A percentile compares a stretch with the other conserved stretches of the same genome.
These are phyloP conservation scores for Fraxinus dipetala DNA, from an alignment of 305 asterid genomes.

Conservation along the genomic window DNA sequence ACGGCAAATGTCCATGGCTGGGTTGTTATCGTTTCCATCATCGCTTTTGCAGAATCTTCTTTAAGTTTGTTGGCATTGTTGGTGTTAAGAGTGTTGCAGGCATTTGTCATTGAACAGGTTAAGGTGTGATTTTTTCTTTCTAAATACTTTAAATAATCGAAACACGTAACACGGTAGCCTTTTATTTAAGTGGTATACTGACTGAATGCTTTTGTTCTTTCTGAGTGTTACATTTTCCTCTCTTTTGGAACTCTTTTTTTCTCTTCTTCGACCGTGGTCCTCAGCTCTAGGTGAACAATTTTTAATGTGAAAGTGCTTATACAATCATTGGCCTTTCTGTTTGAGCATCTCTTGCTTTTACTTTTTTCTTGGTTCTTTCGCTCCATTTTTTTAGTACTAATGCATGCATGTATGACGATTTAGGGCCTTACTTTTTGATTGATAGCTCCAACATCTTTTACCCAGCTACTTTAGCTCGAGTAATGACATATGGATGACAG, in stretches of 20 bases:
- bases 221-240: neutral
- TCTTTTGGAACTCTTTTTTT: neutral
- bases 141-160: neutral
- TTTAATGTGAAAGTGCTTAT: neutral
- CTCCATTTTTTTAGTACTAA: neutral
- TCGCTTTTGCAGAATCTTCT: slow-evolving; percentile 57
- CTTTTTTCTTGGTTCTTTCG: neutral
- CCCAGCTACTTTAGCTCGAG: neutral
- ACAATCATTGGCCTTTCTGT: neutral
- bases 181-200: neutral
- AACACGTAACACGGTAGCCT: neutral
- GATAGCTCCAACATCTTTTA: neutral
- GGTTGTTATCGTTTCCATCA: slow-evolving; percentile 61
- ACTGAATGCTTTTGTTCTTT: neutral
- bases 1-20: slow-evolving; percentile 42
- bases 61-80: slow-evolving; percentile 66
- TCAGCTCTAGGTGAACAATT: neutral
- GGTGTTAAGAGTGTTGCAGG: slow-evolving; percentile 71
- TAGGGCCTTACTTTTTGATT: neutral
- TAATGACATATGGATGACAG: neutral
- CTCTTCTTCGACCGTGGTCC: neutral
- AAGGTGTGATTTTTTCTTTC: neutral
- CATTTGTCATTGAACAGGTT: slow-evolving; percentile 62
- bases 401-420: neutral
- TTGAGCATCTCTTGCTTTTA: slow-evolving; percentile 3